Evolutionary conservation across 1,284 basidiomycete genomes (phyloP).

Genomic region (Entoloma clypeatum): DNA sequence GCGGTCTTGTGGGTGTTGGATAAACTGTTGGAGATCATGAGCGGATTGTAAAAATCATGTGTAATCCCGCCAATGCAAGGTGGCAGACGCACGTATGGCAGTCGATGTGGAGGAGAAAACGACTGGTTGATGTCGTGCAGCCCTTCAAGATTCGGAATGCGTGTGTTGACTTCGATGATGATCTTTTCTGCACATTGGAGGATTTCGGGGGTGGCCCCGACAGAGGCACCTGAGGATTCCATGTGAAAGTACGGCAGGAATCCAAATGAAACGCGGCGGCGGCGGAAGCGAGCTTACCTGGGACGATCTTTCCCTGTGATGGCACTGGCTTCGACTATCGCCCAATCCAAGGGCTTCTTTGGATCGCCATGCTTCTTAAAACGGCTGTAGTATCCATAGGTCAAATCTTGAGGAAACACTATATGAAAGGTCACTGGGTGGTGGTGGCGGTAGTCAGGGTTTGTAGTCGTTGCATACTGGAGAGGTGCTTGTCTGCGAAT

Average conservation of each 20-base stretch:
- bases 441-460: neutral
- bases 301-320: slow-evolving; percentile 48
- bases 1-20: slow-evolving; percentile 42
- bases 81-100: slow-evolving; percentile 39
- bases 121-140: slow-evolving; percentile 49
- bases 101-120: slow-evolving; percentile 42
- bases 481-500: slow-evolving; percentile 45
- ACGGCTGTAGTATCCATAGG: slow-evolving; percentile 46
- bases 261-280: neutral
- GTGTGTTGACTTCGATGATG: slow-evolving; percentile 51
- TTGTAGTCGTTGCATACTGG: slow-evolving; percentile 31
- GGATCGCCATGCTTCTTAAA: slow-evolving; percentile 42
- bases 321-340: slow-evolving; percentile 50
- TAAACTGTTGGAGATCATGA: slow-evolving; percentile 27
- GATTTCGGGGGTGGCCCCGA: slow-evolving; percentile 51
- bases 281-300: slow-evolving; percentile 24
- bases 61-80: neutral
- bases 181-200: slow-evolving; percentile 47
- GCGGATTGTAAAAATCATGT: neutral
- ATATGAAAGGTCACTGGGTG: slow-evolving; percentile 1
- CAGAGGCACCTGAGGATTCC: slow-evolving; percentile 41
- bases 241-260: neutral
- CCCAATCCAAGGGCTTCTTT: slow-evolving; percentile 45
- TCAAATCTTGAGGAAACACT: slow-evolving; percentile 50
- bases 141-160: slow-evolving; percentile 42